phyloP scores from a whole-genome alignment of 2,329 filamentous ascomycete species.

The Dothiorella sarmentorum region DNA sequence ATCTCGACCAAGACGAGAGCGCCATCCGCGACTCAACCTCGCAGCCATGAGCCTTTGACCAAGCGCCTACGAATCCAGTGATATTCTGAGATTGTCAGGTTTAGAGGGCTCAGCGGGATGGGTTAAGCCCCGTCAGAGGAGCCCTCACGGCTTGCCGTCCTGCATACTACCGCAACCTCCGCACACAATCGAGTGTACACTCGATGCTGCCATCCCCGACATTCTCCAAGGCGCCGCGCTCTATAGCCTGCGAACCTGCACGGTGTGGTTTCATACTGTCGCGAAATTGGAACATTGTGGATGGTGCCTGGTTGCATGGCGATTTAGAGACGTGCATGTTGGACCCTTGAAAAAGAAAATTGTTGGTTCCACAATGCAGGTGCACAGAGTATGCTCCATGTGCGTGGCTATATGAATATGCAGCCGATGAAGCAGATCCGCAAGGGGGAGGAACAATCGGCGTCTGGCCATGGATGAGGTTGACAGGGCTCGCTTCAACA shows the following conservation, averaged over 20 bases:
- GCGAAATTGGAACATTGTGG: slow-evolving; percentile 2
- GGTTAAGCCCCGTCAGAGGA: background rate
- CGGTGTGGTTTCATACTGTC: background rate
- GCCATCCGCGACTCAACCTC: slow-evolving; percentile 1
- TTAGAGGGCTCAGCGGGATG: background rate
- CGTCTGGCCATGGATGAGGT: background rate
- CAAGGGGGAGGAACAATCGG: background rate
- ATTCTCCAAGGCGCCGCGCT: background rate
- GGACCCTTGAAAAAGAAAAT: background rate
- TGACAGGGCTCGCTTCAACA: slow-evolving; percentile 3
- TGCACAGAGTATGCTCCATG: background rate
- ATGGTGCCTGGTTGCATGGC: background rate
- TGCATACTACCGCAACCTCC: background rate
- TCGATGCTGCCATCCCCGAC: background rate
- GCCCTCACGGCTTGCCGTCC: background rate
- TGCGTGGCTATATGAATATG: background rate
- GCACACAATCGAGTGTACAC: background rate
- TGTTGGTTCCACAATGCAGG: background rate
- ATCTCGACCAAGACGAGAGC: background rate
- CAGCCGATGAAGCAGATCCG: background rate
- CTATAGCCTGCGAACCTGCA: background rate
- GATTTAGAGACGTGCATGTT: background rate
- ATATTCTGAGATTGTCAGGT: background rate
- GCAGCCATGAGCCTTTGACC: slow-evolving; percentile 1
- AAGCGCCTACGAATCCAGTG: background rate